Conservation (phyloP, 371 early-diverging fungal species). For the Synchytrium microbalum region DNA sequence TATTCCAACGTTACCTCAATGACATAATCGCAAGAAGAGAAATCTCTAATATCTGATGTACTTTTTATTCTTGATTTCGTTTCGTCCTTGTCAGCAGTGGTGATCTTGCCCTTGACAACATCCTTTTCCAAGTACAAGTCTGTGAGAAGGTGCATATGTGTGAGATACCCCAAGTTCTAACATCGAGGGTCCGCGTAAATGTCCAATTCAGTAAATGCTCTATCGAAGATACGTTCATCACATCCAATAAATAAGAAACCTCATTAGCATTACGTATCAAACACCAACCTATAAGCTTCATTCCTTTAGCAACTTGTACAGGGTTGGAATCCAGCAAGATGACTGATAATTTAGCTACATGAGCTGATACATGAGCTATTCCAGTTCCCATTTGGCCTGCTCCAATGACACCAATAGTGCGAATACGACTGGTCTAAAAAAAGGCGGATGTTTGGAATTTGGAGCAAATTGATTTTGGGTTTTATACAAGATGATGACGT, state of each 20-base stretch:
- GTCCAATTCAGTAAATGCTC: slow-evolving; percentile 8
- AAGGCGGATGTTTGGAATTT: too few relatives aligned
- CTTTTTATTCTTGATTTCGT: slow-evolving; percentile 59
- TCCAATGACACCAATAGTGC: slow-evolving; percentile 44
- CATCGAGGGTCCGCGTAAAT: too few relatives aligned
- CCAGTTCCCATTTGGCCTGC: slow-evolving; percentile 78
- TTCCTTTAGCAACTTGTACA: slow-evolving; percentile 71
- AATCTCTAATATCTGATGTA: slow-evolving; percentile 47
- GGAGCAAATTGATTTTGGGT: too few relatives aligned
- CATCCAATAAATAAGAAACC: neutral
- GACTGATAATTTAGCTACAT: slow-evolving; percentile 69
- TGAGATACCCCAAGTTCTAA: too few relatives aligned
- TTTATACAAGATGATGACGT: too few relatives aligned
- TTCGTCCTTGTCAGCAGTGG: slow-evolving; percentile 63
- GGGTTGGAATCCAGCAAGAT: slow-evolving; percentile 71
- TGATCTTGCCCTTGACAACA: slow-evolving; percentile 74
- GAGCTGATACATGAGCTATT: slow-evolving; percentile 92
- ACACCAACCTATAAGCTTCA: slow-evolving; percentile 67
- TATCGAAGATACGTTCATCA: too few relatives aligned
- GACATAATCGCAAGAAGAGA: slow-evolving; percentile 68
- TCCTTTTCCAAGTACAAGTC: slow-evolving; percentile 85
- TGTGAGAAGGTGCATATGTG: slow-evolving; percentile 38
- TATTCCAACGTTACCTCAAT: slow-evolving; percentile 55
- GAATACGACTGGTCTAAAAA: too few relatives aligned
- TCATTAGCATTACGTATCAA: slow-evolving; percentile 1